These are phyloP conservation scores for Aspergillus sp. DNA, from an alignment of 2,329 filamentous ascomycete species.

Conservation along the genomic window DNA sequence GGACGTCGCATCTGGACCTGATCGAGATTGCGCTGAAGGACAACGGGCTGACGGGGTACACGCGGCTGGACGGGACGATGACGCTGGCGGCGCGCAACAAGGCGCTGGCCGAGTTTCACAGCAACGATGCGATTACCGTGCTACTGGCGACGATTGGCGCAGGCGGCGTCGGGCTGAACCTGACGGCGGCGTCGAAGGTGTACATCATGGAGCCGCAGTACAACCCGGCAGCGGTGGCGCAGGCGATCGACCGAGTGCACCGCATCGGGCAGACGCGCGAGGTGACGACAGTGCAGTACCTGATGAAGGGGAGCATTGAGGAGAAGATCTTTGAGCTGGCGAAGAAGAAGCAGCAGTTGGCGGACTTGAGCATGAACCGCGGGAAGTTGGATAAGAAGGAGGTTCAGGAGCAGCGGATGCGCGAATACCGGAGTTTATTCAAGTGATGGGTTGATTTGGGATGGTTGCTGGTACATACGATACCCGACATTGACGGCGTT, in stretches of 20 bases:
- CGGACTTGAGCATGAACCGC: slow-evolving; percentile 78
- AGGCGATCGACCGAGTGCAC: slow-evolving; percentile 91
- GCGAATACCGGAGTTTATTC: slow-evolving; percentile 61
- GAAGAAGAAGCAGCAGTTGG: slow-evolving; percentile 87
- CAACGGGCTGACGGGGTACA: slow-evolving; percentile 55
- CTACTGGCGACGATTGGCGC: slow-evolving; percentile 91
- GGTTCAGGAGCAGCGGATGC: slow-evolving; percentile 62
- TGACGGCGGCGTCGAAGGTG: slow-evolving; percentile 80
- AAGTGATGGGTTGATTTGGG: slow-evolving; percentile 24
- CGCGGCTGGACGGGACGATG: slow-evolving; percentile 90
- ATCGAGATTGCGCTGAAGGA: slow-evolving; percentile 77
- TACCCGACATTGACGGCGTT: slow-evolving; percentile 14
- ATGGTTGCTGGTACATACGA: neutral
- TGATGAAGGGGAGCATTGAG: slow-evolving; percentile 89
- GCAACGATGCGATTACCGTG: slow-evolving; percentile 67
- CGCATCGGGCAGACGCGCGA: slow-evolving; percentile 84
- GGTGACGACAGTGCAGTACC: slow-evolving; percentile 81
- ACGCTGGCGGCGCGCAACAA: slow-evolving; percentile 67
- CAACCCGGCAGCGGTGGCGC: slow-evolving; percentile 91
- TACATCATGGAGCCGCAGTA: slow-evolving; percentile 99
- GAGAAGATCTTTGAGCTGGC: slow-evolving; percentile 89
- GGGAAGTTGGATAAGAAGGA: slow-evolving; percentile 59
- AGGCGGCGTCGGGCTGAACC: slow-evolving; percentile 85
- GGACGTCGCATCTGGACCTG: slow-evolving; percentile 91
- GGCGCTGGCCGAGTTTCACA: slow-evolving; percentile 75